phyloP scores from a whole-genome alignment of 768 basidiomycete genomes.

The Termitomyces sp. region DNA sequence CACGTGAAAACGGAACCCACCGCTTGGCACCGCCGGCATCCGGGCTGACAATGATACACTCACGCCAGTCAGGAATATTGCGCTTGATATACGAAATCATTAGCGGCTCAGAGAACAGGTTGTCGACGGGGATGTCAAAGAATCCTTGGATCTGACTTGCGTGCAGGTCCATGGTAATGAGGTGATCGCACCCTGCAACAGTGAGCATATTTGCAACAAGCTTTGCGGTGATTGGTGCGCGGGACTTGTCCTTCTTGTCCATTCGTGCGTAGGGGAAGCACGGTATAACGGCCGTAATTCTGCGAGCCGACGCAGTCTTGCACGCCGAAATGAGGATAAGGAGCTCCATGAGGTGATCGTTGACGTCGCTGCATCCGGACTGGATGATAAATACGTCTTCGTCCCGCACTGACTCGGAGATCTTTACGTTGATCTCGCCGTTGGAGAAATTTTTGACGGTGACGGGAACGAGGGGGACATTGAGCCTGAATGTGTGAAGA shows the following conservation, averaged over 20 bases:
- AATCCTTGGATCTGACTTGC: slow-evolving; percentile 98
- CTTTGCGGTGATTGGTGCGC: slow-evolving; percentile 97
- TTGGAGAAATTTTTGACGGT: slow-evolving; percentile 90
- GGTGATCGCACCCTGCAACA: slow-evolving; percentile 95
- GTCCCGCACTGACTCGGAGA: slow-evolving; percentile 92
- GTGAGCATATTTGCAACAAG: slow-evolving; percentile 97
- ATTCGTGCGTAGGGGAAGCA: slow-evolving; percentile 96
- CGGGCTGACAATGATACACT: slow-evolving; percentile 91
- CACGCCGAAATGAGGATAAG: slow-evolving; percentile 98
- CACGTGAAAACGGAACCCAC: slow-evolving; percentile 39
- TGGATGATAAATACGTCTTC: slow-evolving; percentile 99
- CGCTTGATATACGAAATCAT: slow-evolving; percentile 93
- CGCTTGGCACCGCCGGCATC: slow-evolving; percentile 99
- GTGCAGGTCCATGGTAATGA: slow-evolving; percentile 99
- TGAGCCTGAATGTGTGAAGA: slow-evolving; percentile 61
- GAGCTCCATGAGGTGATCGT: slow-evolving; percentile 97
- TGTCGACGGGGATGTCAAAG: slow-evolving; percentile 98
- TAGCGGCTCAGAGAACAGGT: slow-evolving; percentile 92
- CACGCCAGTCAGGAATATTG: slow-evolving; percentile 78
- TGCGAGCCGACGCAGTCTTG: slow-evolving; percentile 90
- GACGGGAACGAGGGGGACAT: slow-evolving; percentile 80
- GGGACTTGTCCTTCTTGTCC: slow-evolving; percentile 96
- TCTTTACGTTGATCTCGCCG: slow-evolving; percentile 93
- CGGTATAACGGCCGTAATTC: slow-evolving; percentile 96
- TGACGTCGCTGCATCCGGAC: slow-evolving; percentile 82